phyloP scores from a whole-genome alignment of 768 basidiomycete genomes.

The Dentipellis fragilis region DNA sequence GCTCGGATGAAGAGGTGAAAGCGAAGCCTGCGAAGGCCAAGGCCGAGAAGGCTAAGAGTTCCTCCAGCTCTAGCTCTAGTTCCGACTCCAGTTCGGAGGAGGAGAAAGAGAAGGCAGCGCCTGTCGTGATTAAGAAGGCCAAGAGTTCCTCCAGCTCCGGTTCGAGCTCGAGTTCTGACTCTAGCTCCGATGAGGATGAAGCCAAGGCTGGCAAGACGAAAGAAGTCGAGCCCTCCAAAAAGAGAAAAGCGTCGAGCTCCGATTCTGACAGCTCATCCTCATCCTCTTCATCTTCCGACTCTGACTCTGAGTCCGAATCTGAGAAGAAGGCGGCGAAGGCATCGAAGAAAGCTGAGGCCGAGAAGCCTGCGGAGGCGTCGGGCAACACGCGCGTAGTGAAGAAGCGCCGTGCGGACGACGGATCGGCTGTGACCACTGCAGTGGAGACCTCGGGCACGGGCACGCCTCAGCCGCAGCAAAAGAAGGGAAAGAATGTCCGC shows the following conservation, averaged over 20 bases:
- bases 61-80: constrained; percentile 11
- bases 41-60: not conserved
- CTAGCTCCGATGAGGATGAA: constrained; percentile 10
- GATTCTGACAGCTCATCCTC: constrained; percentile 10
- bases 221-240: not conserved
- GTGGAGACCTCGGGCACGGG: not conserved
- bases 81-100: constrained; percentile 19
- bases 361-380: constrained; percentile 3
- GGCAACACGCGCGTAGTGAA: constrained; percentile 4
- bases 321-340: constrained; percentile 5
- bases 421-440: constrained; percentile 4
- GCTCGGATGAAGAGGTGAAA: constrained; percentile 12
- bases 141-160: not conserved
- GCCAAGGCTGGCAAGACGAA: not conserved
- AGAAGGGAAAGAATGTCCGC: constrained; percentile 25
- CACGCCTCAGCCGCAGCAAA: constrained; percentile 15
- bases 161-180: constrained; percentile 7
- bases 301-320: constrained; percentile 22
- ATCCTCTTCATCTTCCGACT: constrained; percentile 15
- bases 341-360: not conserved
- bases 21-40: not conserved
- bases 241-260: constrained; percentile 6
- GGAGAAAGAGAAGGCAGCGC: constrained; percentile 11
- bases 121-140: not conserved
- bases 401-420: constrained; percentile 10